Evolutionary conservation across 2,329 filamentous ascomycete genomes (phyloP), one percentile per base, ranked within the genome.

Genomic region (Pezicula rhizophila): DNA sequence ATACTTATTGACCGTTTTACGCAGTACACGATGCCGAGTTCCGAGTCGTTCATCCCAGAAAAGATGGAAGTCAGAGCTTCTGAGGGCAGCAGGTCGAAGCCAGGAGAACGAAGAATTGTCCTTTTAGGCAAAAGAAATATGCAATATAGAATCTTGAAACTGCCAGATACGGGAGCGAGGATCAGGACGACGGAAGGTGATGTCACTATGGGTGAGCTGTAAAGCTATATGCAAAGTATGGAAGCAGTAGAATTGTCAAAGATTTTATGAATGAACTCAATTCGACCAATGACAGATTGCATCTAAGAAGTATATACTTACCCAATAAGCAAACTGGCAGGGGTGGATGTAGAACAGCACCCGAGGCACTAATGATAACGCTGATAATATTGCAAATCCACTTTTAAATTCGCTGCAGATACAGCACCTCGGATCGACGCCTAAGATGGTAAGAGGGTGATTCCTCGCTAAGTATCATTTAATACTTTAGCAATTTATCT

Each of bases 121-220:
- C 25, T 65, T 25, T 46, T 64, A 7, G 50, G 53, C 18, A 55
- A 59, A 51, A 57, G 61, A 33, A 51, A 46, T 20, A 17, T 58
- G 37, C 56, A 59, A 18, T 65, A 64, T 39, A 60, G 59, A 42
- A 55, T 65, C 23, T 55, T 63, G 17, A 59, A 51, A 23, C 51
- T 58, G 18, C 25, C 35, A 5, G 38, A 23, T 23, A 12, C 43
- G 1, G 8, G n/a, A 15, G 10, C 40, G 5, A 42, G 14, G 15
- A 33, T 17, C 20, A 34, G 43, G 12, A 34, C 17, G 2, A 18
- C 10, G 8, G 54, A 56, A 47, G 50, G 56, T 14, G 58, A 63
- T 47, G 47, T 56, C 5, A 45, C 54, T 2, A 63, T 61, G 58
- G 54, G 54, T 35, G 14, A n/a, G 17, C 12, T 23, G 25, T 28